A percentile compares a stretch with the other conserved stretches of the same genome.
phyloP scores from a whole-genome alignment of 2,329 filamentous ascomycete species.

The Beauveria brongniartii region DNA sequence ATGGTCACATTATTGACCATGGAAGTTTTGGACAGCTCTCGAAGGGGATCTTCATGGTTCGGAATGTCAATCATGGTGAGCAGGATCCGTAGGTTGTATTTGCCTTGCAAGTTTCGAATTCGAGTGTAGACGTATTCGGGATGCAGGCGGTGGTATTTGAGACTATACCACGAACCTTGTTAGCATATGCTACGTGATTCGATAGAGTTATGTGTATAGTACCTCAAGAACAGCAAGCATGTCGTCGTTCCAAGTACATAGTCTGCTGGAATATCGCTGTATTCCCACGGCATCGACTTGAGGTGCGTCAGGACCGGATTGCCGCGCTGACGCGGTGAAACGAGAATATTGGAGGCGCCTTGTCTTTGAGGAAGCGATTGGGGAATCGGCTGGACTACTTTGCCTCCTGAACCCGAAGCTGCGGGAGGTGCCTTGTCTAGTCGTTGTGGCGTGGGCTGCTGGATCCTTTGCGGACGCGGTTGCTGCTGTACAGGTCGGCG shows the following conservation, averaged over 20 bases:
- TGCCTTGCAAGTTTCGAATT: slow-evolving; percentile 74
- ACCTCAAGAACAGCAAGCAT: slow-evolving; percentile 80
- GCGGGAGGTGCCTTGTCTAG: slow-evolving; percentile 41
- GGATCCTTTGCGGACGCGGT: slow-evolving; percentile 33
- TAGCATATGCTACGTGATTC: background rate
- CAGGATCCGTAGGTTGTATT: slow-evolving; percentile 79
- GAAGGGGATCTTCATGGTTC: slow-evolving; percentile 84
- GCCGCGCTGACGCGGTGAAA: slow-evolving; percentile 87
- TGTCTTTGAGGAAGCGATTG: slow-evolving; percentile 65
- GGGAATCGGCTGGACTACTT: slow-evolving; percentile 78
- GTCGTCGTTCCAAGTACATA: slow-evolving; percentile 83
- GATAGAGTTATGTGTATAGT: background rate
- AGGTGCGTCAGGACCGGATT: slow-evolving; percentile 86
- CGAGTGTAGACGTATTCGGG: slow-evolving; percentile 97
- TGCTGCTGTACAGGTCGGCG: slow-evolving; percentile 26
- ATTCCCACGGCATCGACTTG: slow-evolving; percentile 84
- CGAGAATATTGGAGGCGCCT: slow-evolving; percentile 70
- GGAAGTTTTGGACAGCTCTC: slow-evolving; percentile 86
- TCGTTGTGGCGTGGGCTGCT: slow-evolving; percentile 45
- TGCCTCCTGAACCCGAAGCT: slow-evolving; percentile 30
- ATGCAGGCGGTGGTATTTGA: slow-evolving; percentile 96
- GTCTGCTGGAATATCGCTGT: slow-evolving; percentile 91
- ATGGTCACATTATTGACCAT: slow-evolving; percentile 88
- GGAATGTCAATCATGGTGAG: slow-evolving; percentile 91
- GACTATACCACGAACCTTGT: slow-evolving; percentile 30